Base-by-base conservation (phyloP, 2,329 filamentous ascomycete species). In the Aspergillus sp. region DNA sequence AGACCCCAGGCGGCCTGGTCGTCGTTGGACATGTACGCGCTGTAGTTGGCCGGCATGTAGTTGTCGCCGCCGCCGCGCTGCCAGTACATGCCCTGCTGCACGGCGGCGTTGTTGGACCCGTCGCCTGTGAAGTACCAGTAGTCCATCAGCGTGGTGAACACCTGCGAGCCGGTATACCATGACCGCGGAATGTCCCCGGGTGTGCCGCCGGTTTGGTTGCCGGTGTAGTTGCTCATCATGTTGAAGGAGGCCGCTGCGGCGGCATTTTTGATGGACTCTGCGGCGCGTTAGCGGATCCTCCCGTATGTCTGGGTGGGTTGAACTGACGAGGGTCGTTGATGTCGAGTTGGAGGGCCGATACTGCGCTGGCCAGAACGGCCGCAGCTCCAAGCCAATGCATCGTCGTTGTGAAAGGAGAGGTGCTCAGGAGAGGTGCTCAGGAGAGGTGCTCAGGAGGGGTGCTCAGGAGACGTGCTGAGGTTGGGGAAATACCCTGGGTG, bases 121-220 rank as follows among this genome's bases (percentile, higher is more conserved):
- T 92, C 88, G 13, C 84, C 85, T 0, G 88, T 91, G 65, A 89
- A 88, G 66, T 87, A 88, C 88, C 88, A 93, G 69, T 93, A 93
- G 62, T 93, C 87, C 50, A 93, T 77, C 58, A 93, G 74, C 2
- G 86, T 75, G 11, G 74, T 76, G 63, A 80, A 82, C 73, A 91
- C 82, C 50, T 86, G 86, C 46, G 87, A 87, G 5, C 77, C 85
- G 72, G 88, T 86, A 87, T 83, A 90, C 80, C 79, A 83, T 16
- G 77, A 78, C 5, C 58, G 54, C 34, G 74, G 67, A 57, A 81
- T 57, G 48, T 75, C 72, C 29, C 78, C 78, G 3, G 77, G 74
- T 14, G 74, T 71, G 49, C 75, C 68, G 16, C 73, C 74, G 10
- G 73, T 67, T 25, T 72, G 62, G 49, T 78, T 76, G 32, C 71